Percentiles rank a stretch among this genome's conserved stretches.
Conservation (phyloP, 169 alveolate species). For the Perkinsus chesapeaki region DNA sequence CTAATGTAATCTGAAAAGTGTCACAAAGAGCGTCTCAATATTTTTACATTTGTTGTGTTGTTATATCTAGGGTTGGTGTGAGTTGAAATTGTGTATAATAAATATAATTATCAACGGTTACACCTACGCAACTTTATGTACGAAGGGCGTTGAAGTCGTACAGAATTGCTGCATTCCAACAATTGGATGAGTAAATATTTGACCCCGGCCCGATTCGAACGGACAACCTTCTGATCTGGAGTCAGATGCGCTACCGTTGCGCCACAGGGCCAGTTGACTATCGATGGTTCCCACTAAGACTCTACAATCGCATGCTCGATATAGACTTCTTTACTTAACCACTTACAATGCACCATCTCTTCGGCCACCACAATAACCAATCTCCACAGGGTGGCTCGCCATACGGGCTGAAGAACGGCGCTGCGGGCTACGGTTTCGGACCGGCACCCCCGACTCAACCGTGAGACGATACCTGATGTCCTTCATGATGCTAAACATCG, state of each 20-base stretch:
- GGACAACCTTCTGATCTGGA: conserved; percentile 4
- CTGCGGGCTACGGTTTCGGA: background rate
- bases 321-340: background rate
- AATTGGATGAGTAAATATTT: background rate
- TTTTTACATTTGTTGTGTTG: background rate
- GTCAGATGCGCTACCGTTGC: conserved; percentile 6
- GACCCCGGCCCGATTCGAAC: conserved; percentile 7
- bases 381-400: background rate
- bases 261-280: background rate
- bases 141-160: no score
- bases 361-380: background rate
- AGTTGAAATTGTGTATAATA: no score
- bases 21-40: background rate
- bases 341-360: background rate
- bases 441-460: background rate
- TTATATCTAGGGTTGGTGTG: background rate
- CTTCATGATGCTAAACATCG: no score
- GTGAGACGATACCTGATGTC: no score
- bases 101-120: no score
- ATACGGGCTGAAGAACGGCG: background rate
- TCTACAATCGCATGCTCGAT: no score
- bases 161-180: no score
- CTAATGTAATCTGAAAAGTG: background rate
- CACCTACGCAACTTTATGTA: no score
- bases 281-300: no score